Conservation (phyloP, 148 eudicot genomes). For the Limonium bicolor region DNA sequence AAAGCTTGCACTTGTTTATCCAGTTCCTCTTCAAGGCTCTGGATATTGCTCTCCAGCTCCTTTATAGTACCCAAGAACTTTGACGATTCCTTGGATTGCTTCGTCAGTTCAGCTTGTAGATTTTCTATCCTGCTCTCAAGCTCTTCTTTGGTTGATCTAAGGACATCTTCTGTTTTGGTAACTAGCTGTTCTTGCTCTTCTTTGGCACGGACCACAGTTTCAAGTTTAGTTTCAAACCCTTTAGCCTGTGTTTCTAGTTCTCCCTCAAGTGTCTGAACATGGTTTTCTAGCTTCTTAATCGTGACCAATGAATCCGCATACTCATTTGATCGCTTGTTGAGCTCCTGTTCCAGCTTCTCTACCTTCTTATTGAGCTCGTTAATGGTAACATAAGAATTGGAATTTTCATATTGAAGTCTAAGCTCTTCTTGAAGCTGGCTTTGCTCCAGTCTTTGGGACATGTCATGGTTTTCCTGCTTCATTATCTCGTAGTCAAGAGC, state of each 20-base stretch:
- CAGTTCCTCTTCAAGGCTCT: constrained; percentile 15
- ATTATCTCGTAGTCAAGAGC: constrained; percentile 87
- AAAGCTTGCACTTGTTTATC: constrained; percentile 14
- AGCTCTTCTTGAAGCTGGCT: constrained; percentile 71
- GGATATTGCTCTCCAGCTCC: constrained; percentile 18
- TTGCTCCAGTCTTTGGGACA: constrained; percentile 61
- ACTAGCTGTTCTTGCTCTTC: constrained; percentile 10
- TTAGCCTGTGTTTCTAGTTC: constrained; percentile 54
- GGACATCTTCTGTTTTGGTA: background rate
- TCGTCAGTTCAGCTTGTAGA: constrained; percentile 18
- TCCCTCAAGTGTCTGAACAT: constrained; percentile 41
- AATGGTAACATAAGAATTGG: constrained; percentile 29
- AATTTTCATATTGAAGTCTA: constrained; percentile 74
- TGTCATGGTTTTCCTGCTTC: constrained; percentile 87
- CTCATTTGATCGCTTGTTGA: constrained; percentile 29
- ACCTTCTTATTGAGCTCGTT: constrained; percentile 20
- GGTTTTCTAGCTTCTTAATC: constrained; percentile 50
- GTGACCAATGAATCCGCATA: constrained; percentile 25
- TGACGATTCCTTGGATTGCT: constrained; percentile 12
- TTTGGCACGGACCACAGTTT: constrained; percentile 6
- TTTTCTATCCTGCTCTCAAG: constrained; percentile 8
- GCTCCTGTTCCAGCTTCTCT: constrained; percentile 44
- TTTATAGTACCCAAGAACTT: constrained; percentile 10
- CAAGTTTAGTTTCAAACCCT: constrained; percentile 53
- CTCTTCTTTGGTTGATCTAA: background rate